Percentiles rank a stretch among this genome's conserved stretches.
phyloP scores from a whole-genome alignment of 2,329 filamentous ascomycete genomes.

The Epichloe typhina region DNA sequence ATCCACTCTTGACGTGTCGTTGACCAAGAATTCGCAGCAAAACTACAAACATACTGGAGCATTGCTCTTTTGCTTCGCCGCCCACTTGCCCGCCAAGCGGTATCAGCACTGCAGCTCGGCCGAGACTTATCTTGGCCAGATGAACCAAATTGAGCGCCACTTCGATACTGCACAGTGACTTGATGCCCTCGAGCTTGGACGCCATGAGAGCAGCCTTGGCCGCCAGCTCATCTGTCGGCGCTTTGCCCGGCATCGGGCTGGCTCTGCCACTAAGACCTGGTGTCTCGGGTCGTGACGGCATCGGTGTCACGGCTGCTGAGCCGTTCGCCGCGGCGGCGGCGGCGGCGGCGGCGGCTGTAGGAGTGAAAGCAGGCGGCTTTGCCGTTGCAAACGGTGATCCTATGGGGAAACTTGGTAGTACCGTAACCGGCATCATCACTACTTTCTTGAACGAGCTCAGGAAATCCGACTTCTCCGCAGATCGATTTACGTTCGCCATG shows the following conservation, averaged over 20 bases:
- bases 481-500: slow-evolving; percentile 89
- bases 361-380: slow-evolving; percentile 19
- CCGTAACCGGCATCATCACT: slow-evolving; percentile 96
- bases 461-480: slow-evolving; percentile 94
- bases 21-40: slow-evolving; percentile 75
- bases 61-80: slow-evolving; percentile 75
- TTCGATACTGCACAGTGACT: slow-evolving; percentile 90
- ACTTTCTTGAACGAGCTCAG: slow-evolving; percentile 95
- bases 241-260: slow-evolving; percentile 39
- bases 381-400: slow-evolving; percentile 42
- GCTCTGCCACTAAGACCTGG: slow-evolving; percentile 29
- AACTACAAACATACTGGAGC: slow-evolving; percentile 74
- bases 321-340: slow-evolving; percentile 13
- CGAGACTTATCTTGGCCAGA: slow-evolving; percentile 73
- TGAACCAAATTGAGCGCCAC: slow-evolving; percentile 84
- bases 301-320: slow-evolving; percentile 18
- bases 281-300: slow-evolving; percentile 35
- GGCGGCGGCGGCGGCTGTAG: neutral
- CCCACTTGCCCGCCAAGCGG: slow-evolving; percentile 66
- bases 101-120: slow-evolving; percentile 73
- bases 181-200: slow-evolving; percentile 84
- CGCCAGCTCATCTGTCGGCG: slow-evolving; percentile 79
- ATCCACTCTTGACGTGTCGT: slow-evolving; percentile 81
- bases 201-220: slow-evolving; percentile 98
- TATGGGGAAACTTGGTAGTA: slow-evolving; percentile 56